phyloP scores from a whole-genome alignment of 371 early-diverging fungal genomes.

The Umbelopsis sp. region DNA sequence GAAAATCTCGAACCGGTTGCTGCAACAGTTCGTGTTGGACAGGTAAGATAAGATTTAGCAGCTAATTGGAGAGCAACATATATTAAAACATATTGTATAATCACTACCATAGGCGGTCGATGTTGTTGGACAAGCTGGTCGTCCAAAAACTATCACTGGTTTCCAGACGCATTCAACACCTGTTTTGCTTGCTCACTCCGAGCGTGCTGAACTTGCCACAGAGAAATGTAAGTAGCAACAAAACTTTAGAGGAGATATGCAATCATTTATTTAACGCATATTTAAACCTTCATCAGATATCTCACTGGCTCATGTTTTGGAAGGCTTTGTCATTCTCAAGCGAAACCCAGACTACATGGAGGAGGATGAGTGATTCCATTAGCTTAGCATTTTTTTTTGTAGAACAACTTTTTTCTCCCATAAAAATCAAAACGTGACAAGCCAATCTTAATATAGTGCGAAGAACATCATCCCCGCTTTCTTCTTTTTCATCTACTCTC shows the following conservation, averaged over 20 bases:
- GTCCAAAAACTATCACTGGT: slow-evolving; percentile 98
- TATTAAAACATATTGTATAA: background rate
- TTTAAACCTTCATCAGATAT: slow-evolving; percentile 46
- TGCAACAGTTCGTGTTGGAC: slow-evolving; percentile 96
- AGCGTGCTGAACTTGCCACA: slow-evolving; percentile 97
- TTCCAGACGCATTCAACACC: slow-evolving; percentile 99
- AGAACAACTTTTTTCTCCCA: background rate
- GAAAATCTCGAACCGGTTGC: slow-evolving; percentile 79
- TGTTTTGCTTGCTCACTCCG: slow-evolving; percentile 93
- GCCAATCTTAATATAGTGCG: too few species aligned
- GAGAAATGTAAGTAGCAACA: slow-evolving; percentile 79
- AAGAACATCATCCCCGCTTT: background rate
- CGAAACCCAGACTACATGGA: slow-evolving; percentile 91
- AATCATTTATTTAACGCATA: too few species aligned
- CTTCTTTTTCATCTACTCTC: background rate
- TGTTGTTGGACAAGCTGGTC: slow-evolving; percentile 98
- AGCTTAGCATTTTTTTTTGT: slow-evolving; percentile 20
- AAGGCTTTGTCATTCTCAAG: slow-evolving; percentile 93
- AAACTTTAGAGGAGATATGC: background rate
- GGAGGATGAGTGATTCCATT: slow-evolving; percentile 54
- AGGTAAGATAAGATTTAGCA: slow-evolving; percentile 34
- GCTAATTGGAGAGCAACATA: background rate
- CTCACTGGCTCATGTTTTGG: slow-evolving; percentile 81
- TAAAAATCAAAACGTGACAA: slow-evolving; percentile 3
- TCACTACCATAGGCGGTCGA: slow-evolving; percentile 79